Percentiles rank a stretch among this genome's conserved stretches.
Conservation (phyloP, 495 filamentous ascomycete genomes). For the Elasticomyces elasticus region DNA sequence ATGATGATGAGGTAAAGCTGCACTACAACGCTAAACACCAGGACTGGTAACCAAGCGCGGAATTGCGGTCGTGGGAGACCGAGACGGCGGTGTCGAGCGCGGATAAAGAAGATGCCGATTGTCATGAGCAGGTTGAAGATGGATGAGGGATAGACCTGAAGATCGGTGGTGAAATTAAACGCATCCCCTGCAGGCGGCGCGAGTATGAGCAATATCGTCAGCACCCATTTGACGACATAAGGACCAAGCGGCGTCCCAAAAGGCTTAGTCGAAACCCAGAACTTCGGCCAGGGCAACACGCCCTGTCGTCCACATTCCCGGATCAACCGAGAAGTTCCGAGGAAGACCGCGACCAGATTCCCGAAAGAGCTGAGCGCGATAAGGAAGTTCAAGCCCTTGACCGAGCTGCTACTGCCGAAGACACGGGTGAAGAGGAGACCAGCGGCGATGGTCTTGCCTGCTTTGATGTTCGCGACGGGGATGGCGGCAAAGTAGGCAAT, state of each 20-base stretch:
- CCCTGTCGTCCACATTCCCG: constrained; percentile 57
- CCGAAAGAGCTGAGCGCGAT: constrained; percentile 55
- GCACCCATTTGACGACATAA: constrained; percentile 46
- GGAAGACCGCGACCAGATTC: constrained; percentile 50
- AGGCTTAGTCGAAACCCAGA: constrained; percentile 55
- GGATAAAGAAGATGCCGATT: constrained; percentile 44
- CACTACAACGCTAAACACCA: constrained; percentile 46
- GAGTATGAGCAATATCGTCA: constrained; percentile 55
- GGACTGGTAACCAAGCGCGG: constrained; percentile 42
- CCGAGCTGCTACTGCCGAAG: not conserved
- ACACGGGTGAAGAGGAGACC: not conserved
- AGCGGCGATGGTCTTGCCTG: not conserved
- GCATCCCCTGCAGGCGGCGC: constrained; percentile 59
- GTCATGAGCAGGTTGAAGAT: constrained; percentile 47
- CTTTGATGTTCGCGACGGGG: not conserved
- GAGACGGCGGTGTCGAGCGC: constrained; percentile 40
- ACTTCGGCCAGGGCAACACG: constrained; percentile 50
- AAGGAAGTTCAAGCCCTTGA: constrained; percentile 34
- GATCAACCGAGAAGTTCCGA: constrained; percentile 49
- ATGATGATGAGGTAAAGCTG: constrained; percentile 49
- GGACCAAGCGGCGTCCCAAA: constrained; percentile 37
- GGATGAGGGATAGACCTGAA: constrained; percentile 38
- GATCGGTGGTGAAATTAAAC: constrained; percentile 35
- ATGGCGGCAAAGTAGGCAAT: not conserved
- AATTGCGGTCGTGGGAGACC: constrained; percentile 39